Base-by-base conservation (phyloP, 768 basidiomycete genomes). In the Pleurotus tuber-regium region DNA sequence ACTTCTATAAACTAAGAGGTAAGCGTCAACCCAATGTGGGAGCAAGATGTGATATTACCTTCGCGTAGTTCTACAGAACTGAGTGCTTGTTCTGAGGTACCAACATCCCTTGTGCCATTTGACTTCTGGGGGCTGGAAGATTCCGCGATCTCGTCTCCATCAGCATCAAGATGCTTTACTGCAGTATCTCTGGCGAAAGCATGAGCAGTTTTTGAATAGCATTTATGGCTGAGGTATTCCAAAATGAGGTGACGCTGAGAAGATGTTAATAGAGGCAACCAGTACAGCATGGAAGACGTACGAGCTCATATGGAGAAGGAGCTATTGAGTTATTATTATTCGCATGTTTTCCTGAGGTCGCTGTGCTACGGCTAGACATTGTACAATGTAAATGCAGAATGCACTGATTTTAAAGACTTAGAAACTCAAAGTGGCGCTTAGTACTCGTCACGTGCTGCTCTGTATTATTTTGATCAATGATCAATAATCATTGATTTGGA, bases 171-270 rank as follows among this genome's bases (percentile, higher is more conserved):
- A 40, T 83, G 81, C 48, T 75, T 75, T 16, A 84, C 72, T 6
- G 79, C 71, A 52, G 81, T 85, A 46, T 89, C 86, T 35, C 73
- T 70, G 5, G 76, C 74, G 55, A 93, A 89, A 0, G 83, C 84
- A 28, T 74, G 72, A 2, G 88, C 87, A 0, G 91, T 89, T 31
- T 70, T 69, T n/a, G 81, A 79, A 65, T 84, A 89, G 52, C 85
- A 86, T 33, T 80, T 76, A 59, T 92, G 87, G 50, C 79, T 80
- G 1, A 93, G 78, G 61, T 91, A 92, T 59, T 89, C 84, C 30
- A 92, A 71, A 12, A 92, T 84, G 40, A 92, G 68, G 14, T 76
- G 65, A 38, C 83, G 81, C 88, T 90, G 48, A 25, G 21, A 44
- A 55, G 39, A 48, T n/a, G n/a, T n/a, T 47, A 28, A 29, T 23